Evolutionary conservation across 179 eudicot genomes (phyloP).

Genomic region (Actinidia arguta): DNA sequence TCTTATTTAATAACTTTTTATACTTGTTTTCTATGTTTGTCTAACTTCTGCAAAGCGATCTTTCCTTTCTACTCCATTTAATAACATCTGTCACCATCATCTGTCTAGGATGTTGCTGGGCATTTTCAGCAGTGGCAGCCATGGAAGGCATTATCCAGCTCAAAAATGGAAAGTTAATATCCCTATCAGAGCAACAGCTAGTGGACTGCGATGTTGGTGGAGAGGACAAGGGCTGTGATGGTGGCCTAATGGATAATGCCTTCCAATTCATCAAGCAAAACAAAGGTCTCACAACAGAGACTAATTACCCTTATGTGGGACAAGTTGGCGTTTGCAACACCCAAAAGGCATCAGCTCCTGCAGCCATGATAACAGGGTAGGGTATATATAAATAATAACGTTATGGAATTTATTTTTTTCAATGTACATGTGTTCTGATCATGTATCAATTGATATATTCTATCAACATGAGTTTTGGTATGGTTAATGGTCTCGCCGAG

Average conservation of each 20-base stretch:
- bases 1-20: neutral
- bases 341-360: conserved; percentile 15
- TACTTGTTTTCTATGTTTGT: too few species aligned
- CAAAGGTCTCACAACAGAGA: conserved; percentile 41
- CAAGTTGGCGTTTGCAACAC: conserved; percentile 32
- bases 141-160: conserved; percentile 38
- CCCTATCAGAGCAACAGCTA: conserved; percentile 47
- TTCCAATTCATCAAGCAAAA: conserved; percentile 35
- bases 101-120: conserved; percentile 64
- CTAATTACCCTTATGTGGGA: conserved; percentile 44
- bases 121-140: conserved; percentile 47
- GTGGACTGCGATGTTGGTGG: conserved; percentile 42
- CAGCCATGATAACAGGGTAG: conserved; percentile 33
- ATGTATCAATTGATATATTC: too few species aligned
- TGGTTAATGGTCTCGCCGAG: too few species aligned
- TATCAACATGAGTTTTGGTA: too few species aligned
- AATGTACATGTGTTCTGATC: too few species aligned
- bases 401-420: too few species aligned
- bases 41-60: too few species aligned
- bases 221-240: conserved; percentile 40
- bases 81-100: neutral
- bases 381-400: too few species aligned
- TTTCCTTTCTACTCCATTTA: too few species aligned
- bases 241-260: conserved; percentile 44
- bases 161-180: conserved; percentile 28